Conservation (phyloP, 208 protist genomes). For the Leishmania lainsoni region DNA sequence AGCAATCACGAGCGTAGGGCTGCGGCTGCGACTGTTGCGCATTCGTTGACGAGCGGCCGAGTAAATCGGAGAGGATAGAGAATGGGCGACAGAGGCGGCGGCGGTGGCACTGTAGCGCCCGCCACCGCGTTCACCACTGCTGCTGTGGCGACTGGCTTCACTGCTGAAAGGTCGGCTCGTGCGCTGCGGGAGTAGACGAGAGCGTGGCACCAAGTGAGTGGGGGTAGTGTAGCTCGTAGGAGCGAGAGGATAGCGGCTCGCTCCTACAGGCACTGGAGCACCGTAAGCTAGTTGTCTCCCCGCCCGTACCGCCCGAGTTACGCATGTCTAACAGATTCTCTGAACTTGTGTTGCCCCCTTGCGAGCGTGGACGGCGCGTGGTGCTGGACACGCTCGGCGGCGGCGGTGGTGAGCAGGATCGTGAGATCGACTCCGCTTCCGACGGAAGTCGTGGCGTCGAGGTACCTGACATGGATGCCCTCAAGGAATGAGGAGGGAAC, state of each 20-base stretch:
- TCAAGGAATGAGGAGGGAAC: neutral
- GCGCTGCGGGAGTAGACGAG: neutral
- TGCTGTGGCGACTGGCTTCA: neutral
- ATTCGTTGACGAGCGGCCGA: neutral
- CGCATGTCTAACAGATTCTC: neutral
- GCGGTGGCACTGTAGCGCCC: constrained; percentile 12
- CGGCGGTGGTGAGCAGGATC: neutral
- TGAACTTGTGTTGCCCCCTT: neutral
- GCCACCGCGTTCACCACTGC: neutral
- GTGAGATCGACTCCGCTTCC: constrained; percentile 1
- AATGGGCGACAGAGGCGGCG: neutral
- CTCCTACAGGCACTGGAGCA: neutral
- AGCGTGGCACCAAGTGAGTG: neutral
- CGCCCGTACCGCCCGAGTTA: neutral
- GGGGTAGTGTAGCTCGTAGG: neutral
- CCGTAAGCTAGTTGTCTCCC: neutral
- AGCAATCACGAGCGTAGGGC: constrained; percentile 8
- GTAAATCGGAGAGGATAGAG: neutral
- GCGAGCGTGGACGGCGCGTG: constrained; percentile 2
- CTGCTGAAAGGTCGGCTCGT: neutral
- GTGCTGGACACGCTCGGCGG: constrained; percentile 16
- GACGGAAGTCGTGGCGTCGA: neutral
- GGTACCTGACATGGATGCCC: neutral
- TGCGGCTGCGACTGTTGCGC: constrained; percentile 1
- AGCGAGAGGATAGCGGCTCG: neutral